These are phyloP conservation scores for Calonectria honghensis DNA, from an alignment of 2,329 filamentous ascomycete genomes.

Conservation along the genomic window DNA sequence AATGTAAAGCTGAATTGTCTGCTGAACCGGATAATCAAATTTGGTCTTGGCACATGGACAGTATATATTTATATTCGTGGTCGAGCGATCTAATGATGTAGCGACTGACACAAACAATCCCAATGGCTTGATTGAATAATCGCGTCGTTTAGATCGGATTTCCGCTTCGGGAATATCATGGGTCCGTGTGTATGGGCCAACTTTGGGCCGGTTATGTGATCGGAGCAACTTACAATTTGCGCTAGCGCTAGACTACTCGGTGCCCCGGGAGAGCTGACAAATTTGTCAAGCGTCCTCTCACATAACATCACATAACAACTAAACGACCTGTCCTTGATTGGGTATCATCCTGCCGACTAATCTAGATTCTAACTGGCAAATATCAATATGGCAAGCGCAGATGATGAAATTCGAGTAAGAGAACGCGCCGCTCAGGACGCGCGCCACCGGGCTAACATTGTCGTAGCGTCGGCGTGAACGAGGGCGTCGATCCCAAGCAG, in stretches of 20 bases:
- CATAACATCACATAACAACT: conserved; percentile 19
- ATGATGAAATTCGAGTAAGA: conserved; percentile 32
- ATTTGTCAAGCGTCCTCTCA: not conserved
- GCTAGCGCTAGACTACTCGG: not conserved
- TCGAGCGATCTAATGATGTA: not conserved
- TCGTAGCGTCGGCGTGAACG: conserved; percentile 54
- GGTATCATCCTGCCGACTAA: not conserved
- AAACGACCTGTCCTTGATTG: not conserved
- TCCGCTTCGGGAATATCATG: not conserved
- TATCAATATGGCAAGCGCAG: not conserved
- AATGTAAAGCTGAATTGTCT: not conserved
- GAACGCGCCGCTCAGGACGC: not conserved
- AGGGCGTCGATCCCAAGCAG: conserved; percentile 56
- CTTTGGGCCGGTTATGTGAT: conserved; percentile 41
- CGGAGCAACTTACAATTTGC: conserved; percentile 24
- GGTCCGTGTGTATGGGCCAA: not conserved
- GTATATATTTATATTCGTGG: not conserved
- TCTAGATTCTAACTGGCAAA: too few relatives aligned
- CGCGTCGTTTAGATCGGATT: not conserved
- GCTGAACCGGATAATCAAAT: too few relatives aligned
- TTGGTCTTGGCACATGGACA: not conserved
- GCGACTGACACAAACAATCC: too few relatives aligned
- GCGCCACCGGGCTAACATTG: not conserved
- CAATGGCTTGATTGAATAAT: not conserved
- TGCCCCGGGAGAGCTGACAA: not conserved